These are phyloP conservation scores for Durusdinium trenchii DNA, from an alignment of 73 alveolate genomes.

Conservation along the genomic window DNA sequence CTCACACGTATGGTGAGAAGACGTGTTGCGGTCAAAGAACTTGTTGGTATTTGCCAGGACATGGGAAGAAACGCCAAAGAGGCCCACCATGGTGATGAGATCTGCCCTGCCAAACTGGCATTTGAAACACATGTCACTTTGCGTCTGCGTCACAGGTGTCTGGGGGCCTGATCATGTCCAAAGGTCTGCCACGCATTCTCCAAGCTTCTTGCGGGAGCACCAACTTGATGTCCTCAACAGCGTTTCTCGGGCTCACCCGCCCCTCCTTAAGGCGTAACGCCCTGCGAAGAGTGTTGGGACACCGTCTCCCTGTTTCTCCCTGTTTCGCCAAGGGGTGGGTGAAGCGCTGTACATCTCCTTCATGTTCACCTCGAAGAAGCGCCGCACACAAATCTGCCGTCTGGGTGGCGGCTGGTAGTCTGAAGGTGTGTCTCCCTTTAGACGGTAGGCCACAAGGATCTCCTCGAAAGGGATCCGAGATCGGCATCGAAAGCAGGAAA, in stretches of 20 bases:
- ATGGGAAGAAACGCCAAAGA: conserved; percentile 57
- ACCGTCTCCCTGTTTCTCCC: no score
- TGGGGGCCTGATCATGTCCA: conserved; percentile 78
- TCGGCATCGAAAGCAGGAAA: no score
- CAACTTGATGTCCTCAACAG: conserved; percentile 54
- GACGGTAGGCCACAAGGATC: conserved; percentile 76
- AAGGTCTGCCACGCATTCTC: conserved; percentile 79
- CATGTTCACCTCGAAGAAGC: conserved; percentile 83
- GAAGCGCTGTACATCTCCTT: conserved; percentile 6
- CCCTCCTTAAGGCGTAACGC: no score
- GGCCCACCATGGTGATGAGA: conserved; percentile 78
- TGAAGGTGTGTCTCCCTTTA: not conserved
- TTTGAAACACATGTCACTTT: not conserved
- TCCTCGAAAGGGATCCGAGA: no score
- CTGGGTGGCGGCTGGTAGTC: conserved; percentile 5
- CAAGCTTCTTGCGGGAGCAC: conserved; percentile 89
- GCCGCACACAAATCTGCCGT: conserved; percentile 74
- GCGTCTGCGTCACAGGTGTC: not conserved
- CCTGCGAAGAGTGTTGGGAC: no score
- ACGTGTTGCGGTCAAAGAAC: not conserved
- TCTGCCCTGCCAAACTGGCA: conserved; percentile 59
- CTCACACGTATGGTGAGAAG: no score
- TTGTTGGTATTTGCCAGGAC: conserved; percentile 54
- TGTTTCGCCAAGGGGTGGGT: no score
- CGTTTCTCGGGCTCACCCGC: no score